Evolutionary conservation across 2,329 filamentous ascomycete species (phyloP).

Genomic region (Zymoseptoria brevis): DNA sequence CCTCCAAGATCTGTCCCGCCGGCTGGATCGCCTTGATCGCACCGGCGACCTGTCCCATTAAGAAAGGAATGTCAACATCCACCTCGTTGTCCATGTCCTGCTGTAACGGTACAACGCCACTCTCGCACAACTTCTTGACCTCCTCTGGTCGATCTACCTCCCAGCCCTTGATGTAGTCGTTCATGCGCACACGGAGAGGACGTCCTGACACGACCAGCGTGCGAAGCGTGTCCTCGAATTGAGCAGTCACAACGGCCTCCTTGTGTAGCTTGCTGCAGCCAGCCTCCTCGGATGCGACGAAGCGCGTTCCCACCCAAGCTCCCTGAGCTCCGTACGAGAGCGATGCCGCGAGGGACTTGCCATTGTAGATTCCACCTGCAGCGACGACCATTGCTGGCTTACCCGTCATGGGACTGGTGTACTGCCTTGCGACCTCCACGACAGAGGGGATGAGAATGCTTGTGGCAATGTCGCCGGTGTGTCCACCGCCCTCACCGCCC

Average conservation of each 20-base stretch:
- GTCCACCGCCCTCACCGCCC: slow-evolving; percentile 86
- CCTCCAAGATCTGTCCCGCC: slow-evolving; percentile 73
- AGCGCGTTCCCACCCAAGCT: slow-evolving; percentile 91
- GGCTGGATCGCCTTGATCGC: slow-evolving; percentile 70
- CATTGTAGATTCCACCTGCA: slow-evolving; percentile 79
- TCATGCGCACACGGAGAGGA: slow-evolving; percentile 70
- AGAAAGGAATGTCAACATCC: slow-evolving; percentile 75
- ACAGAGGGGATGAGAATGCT: slow-evolving; percentile 82
- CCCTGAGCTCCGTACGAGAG: slow-evolving; percentile 82
- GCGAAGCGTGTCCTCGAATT: slow-evolving; percentile 69
- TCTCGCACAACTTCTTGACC: slow-evolving; percentile 66
- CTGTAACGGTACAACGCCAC: slow-evolving; percentile 72
- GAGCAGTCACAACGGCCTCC: slow-evolving; percentile 69
- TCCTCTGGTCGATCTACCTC: slow-evolving; percentile 61
- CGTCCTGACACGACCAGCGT: slow-evolving; percentile 77
- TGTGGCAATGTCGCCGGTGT: slow-evolving; percentile 80
- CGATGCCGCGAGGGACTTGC: slow-evolving; percentile 68
- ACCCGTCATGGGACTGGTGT: slow-evolving; percentile 63
- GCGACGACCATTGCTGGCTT: slow-evolving; percentile 72
- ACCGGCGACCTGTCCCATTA: slow-evolving; percentile 92
- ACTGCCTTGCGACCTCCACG: slow-evolving; percentile 70
- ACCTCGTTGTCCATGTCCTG: slow-evolving; percentile 75
- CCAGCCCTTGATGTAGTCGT: slow-evolving; percentile 78
- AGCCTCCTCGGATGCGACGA: slow-evolving; percentile 76
- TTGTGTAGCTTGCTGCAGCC: slow-evolving; percentile 77